Percentiles rank a stretch among this genome's conserved stretches.
These are phyloP conservation scores for Falciphora oryzae DNA, from an alignment of 2,329 filamentous ascomycete species.

Conservation along the genomic window DNA sequence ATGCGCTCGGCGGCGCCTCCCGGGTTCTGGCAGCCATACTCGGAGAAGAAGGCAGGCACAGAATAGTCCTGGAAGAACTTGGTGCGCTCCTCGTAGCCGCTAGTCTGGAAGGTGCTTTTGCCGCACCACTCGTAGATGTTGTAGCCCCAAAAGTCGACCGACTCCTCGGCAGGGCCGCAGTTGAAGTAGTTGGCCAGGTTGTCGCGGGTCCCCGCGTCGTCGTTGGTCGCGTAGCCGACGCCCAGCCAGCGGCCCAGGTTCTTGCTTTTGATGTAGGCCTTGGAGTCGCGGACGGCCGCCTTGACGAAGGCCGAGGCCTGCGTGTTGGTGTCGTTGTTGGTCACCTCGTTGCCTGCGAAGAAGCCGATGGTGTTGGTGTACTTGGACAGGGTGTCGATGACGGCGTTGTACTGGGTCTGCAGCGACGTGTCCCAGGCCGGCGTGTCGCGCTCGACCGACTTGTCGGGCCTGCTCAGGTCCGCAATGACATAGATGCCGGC, in stretches of 20 bases:
- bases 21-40: constrained; percentile 82
- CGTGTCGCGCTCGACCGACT: constrained; percentile 64
- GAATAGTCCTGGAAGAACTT: constrained; percentile 77
- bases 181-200: constrained; percentile 71
- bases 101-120: constrained; percentile 47
- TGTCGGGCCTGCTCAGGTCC: constrained; percentile 63
- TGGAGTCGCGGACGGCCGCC: constrained; percentile 73
- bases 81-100: constrained; percentile 69
- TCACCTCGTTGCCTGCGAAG: constrained; percentile 79
- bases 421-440: constrained; percentile 64
- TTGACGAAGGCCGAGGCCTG: constrained; percentile 72
- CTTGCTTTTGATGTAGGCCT: constrained; percentile 69
- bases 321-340: constrained; percentile 69
- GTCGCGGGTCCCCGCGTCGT: constrained; percentile 65
- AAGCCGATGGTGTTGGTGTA: constrained; percentile 76
- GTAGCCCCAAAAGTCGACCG: constrained; percentile 81
- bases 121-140: constrained; percentile 89
- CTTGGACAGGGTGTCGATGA: constrained; percentile 62
- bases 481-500: constrained; percentile 75
- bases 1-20: constrained; percentile 54
- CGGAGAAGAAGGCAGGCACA: constrained; percentile 88
- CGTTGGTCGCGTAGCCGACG: constrained; percentile 76
- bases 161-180: constrained; percentile 53
- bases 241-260: constrained; percentile 60
- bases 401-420: constrained; percentile 63